Percentiles rank a stretch among this genome's conserved stretches.
Evolutionary conservation across 2,329 filamentous ascomycete species (phyloP).

Genomic region (Mycocentrospora acerina): DNA sequence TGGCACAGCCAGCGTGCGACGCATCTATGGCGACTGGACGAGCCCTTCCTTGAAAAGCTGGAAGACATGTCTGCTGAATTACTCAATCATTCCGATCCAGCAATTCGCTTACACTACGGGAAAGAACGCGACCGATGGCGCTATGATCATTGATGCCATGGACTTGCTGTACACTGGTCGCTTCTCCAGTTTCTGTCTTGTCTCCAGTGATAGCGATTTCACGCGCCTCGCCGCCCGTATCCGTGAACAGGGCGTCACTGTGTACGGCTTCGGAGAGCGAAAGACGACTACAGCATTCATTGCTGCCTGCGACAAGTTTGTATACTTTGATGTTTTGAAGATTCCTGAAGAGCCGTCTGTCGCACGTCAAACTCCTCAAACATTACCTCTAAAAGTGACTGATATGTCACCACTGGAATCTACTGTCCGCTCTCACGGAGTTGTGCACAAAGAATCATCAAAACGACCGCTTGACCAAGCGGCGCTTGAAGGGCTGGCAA

Average conservation of each 20-base stretch:
- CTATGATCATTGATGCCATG: slow-evolving; percentile 43
- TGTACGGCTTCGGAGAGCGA: slow-evolving; percentile 39
- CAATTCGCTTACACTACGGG: slow-evolving; percentile 33
- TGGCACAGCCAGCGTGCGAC: slow-evolving; percentile 31
- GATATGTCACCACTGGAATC: too few species aligned
- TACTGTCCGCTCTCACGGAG: too few species aligned
- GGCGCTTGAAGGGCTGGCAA: slow-evolving; percentile 12
- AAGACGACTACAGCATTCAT: slow-evolving; percentile 29
- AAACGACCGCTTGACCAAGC: slow-evolving; percentile 16
- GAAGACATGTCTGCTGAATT: slow-evolving; percentile 17
- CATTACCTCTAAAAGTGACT: too few species aligned
- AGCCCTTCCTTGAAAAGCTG: slow-evolving; percentile 19
- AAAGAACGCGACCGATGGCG: slow-evolving; percentile 36
- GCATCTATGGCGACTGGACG: slow-evolving; percentile 37
- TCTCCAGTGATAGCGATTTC: slow-evolving; percentile 42
- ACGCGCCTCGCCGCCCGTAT: slow-evolving; percentile 37
- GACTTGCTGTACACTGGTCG: slow-evolving; percentile 37
- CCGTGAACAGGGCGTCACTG: slow-evolving; percentile 37
- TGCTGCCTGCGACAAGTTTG: slow-evolving; percentile 32
- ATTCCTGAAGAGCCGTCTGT: slow-evolving; percentile 8
- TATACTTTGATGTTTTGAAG: slow-evolving; percentile 21
- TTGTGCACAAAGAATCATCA: too few species aligned
- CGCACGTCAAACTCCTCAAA: too few species aligned
- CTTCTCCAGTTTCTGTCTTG: slow-evolving; percentile 38
- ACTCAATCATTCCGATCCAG: slow-evolving; percentile 29